Evolutionary conservation across 208 protist genomes (phyloP), one percentile per base, ranked within the genome.

Genomic region (Leishmania braziliensis): DNA sequence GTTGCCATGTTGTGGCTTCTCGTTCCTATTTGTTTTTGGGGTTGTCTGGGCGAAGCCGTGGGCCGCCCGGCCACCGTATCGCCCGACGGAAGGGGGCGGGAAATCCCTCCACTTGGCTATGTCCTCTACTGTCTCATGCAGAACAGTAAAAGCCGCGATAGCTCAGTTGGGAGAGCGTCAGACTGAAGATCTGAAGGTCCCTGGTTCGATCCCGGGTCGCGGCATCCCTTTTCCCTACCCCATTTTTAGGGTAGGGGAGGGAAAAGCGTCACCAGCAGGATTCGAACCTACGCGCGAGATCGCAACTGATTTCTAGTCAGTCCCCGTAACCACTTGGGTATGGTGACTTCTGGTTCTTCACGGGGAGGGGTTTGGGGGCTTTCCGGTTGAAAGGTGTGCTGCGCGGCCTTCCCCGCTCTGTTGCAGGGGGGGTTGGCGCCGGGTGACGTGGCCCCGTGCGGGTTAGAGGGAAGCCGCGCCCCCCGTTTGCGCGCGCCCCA

Each of bases 101-200:
- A 46, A 46, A 8, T 0, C 4, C 43, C 43, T 46, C 43, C 43
- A 46, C 43, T 46, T 46, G 43, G 43, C 43, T 46, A 46, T 46
- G 23, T 3, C n/a, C 18, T 0, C 10, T 36, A 63, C 6, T 60
- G 75, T 46, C 43, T 46, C 43, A 46, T 46, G 43, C 43, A 0
- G 43, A 6, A 0, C 43, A 46, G 2, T 6, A 58, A 68, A 77
- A 89, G 92, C 90, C 91, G 84, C 83, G 86, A 94, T 93, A 95
- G 89, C 91, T 94, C 92, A 94, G 90, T 94, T 95, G 92, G 92
- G 92, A 94, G 92, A 95, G 92, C 92, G 89, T 94, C 86, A 94
- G 90, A 95, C 92, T 95, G 92, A 95, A 94, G 90, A 94, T 95
- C 89, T 95, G 88, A 95, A 95, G 92, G 89, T 95, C 92, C 89